phyloP scores from a whole-genome alignment of 73 alveolate species.

The Paramecium caudatum region DNA sequence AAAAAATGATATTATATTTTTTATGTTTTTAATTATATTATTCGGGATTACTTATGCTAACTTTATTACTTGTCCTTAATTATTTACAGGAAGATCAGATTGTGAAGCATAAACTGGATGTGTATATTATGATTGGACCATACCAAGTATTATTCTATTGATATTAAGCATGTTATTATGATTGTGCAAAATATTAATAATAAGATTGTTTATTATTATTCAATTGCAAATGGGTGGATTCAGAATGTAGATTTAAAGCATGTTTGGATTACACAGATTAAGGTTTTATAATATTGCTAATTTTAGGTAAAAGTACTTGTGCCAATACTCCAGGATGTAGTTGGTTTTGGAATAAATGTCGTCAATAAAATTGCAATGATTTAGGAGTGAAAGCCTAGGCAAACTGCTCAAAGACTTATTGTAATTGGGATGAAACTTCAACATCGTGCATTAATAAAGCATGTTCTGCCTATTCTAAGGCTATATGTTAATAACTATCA shows the following conservation, averaged over 20 bases:
- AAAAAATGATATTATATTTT: neutral
- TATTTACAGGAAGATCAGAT: neutral
- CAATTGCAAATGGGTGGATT: slow-evolving; percentile 40
- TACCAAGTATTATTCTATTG: neutral
- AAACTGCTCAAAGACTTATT: neutral
- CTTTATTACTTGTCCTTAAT: slow-evolving; percentile 1
- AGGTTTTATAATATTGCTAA: neutral
- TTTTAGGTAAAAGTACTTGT: neutral
- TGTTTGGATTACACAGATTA: slow-evolving; percentile 35
- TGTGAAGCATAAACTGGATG: slow-evolving; percentile 4
- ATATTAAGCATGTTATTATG: slow-evolving; percentile 27
- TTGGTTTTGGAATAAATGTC: neutral
- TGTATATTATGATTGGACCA: neutral
- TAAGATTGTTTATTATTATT: neutral
- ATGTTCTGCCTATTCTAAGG: neutral
- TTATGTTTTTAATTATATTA: neutral
- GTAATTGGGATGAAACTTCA: slow-evolving; percentile 10
- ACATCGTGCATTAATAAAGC: neutral
- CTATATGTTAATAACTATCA: neutral
- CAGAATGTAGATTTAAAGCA: neutral
- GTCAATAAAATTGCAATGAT: neutral
- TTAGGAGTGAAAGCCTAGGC: neutral
- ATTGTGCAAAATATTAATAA: neutral
- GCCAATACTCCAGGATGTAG: neutral
- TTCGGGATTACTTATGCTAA: neutral